Evolutionary conservation across 495 filamentous ascomycete species (phyloP).

Genomic region (Podospora appendiculata): DNA sequence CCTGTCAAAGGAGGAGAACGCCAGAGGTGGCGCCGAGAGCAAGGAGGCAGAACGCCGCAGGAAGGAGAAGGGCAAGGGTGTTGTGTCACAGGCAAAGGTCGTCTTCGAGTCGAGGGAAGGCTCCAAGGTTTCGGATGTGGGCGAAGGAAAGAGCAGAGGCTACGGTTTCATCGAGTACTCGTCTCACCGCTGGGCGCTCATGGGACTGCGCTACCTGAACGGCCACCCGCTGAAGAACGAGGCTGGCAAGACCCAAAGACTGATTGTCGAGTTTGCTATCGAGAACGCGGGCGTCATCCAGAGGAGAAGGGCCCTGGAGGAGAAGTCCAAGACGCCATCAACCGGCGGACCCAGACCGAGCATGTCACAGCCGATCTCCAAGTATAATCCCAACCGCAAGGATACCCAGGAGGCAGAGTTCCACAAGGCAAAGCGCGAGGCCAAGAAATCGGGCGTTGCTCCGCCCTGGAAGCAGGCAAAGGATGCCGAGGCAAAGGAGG

Average conservation of each 20-base stretch:
- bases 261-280: slow-evolving; percentile 97
- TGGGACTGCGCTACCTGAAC: slow-evolving; percentile 92
- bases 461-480: neutral
- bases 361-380: neutral
- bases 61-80: slow-evolving; percentile 77
- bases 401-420: slow-evolving; percentile 1
- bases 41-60: slow-evolving; percentile 65
- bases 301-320: slow-evolving; percentile 64
- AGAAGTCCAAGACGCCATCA: slow-evolving; percentile 46
- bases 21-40: slow-evolving; percentile 72
- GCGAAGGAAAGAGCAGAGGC: slow-evolving; percentile 75
- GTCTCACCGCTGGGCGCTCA: slow-evolving; percentile 86
- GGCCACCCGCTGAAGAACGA: slow-evolving; percentile 57
- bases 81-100: slow-evolving; percentile 93
- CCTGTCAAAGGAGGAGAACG: slow-evolving; percentile 79
- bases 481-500: neutral
- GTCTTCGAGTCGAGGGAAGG: slow-evolving; percentile 83
- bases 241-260: slow-evolving; percentile 45
- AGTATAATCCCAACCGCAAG: neutral
- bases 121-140: slow-evolving; percentile 62
- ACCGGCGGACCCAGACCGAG: slow-evolving; percentile 6
- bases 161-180: slow-evolving; percentile 98
- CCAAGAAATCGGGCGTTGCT: neutral
- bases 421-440: slow-evolving; percentile 16
- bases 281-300: slow-evolving; percentile 93